Evolutionary conservation across 177 flowering plant species (phyloP).

Genomic region (Vitis hybrid): DNA sequence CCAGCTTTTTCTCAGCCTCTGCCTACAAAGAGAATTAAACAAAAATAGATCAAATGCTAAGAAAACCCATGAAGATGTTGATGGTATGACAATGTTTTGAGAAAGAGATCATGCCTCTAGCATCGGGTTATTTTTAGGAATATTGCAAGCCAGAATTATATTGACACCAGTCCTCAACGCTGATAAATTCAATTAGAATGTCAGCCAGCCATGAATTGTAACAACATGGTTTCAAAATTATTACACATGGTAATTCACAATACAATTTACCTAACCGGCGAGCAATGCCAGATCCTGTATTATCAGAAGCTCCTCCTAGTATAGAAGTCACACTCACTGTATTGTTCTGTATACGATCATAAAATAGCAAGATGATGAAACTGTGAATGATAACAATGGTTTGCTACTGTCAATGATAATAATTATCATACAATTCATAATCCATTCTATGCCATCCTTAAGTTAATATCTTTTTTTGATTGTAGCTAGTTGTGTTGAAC

Average conservation of each 20-base stretch:
- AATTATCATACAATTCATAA: too few species aligned
- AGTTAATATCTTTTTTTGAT: too few species aligned
- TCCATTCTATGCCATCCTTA: too few species aligned
- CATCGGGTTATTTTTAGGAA: constrained; percentile 80
- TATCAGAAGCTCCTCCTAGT: constrained; percentile 83
- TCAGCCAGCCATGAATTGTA: not conserved
- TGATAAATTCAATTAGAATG: constrained; percentile 20
- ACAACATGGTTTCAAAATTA: not conserved
- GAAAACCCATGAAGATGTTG: not conserved
- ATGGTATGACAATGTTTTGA: not conserved
- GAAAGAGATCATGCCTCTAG: constrained; percentile 57
- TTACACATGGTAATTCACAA: not conserved
- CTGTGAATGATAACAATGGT: too few species aligned
- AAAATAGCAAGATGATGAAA: not conserved
- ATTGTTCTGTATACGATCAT: constrained; percentile 47
- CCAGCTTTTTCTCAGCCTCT: constrained; percentile 61
- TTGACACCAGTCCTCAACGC: constrained; percentile 78
- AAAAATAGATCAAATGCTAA: not conserved
- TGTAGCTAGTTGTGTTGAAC: not conserved
- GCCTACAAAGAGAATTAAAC: constrained; percentile 35
- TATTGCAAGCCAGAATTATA: constrained; percentile 75
- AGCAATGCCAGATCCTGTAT: constrained; percentile 81
- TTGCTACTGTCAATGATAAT: too few species aligned
- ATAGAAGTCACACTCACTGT: constrained; percentile 66
- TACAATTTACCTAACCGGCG: constrained; percentile 63